These are phyloP conservation scores for Graphium sp. DNA, from an alignment of 2,329 filamentous ascomycete species.

Conservation along the genomic window DNA sequence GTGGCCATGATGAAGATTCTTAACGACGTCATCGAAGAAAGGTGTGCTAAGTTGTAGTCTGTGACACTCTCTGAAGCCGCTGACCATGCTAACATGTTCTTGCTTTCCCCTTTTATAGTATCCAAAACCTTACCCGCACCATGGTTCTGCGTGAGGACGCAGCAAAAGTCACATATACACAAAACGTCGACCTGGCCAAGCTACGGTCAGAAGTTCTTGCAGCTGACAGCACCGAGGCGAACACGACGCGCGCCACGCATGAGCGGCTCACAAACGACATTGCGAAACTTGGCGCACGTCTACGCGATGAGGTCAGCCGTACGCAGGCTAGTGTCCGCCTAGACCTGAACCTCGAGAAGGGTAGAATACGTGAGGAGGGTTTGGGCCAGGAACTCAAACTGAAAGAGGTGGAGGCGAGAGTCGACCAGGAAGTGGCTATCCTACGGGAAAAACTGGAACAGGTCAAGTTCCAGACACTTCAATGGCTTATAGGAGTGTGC, in stretches of 20 bases:
- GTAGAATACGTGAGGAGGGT: slow-evolving; percentile 86
- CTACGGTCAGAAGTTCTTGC: slow-evolving; percentile 86
- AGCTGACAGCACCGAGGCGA: slow-evolving; percentile 78
- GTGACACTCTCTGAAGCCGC: background rate
- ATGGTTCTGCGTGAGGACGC: slow-evolving; percentile 96
- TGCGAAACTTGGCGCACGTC: slow-evolving; percentile 74
- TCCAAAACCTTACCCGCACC: slow-evolving; percentile 90
- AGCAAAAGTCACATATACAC: slow-evolving; percentile 60
- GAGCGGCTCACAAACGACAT: slow-evolving; percentile 90
- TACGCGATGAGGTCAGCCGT: slow-evolving; percentile 85
- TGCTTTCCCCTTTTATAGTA: slow-evolving; percentile 33
- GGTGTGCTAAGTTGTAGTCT: slow-evolving; percentile 21
- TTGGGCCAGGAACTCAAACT: slow-evolving; percentile 95
- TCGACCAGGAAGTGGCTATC: slow-evolving; percentile 91
- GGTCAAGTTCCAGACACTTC: slow-evolving; percentile 94
- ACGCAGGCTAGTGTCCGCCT: slow-evolving; percentile 86
- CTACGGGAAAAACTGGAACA: slow-evolving; percentile 84
- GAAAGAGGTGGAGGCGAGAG: slow-evolving; percentile 96
- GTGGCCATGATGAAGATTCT: slow-evolving; percentile 98
- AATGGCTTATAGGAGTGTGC: slow-evolving; percentile 88
- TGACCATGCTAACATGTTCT: background rate
- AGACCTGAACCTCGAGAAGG: slow-evolving; percentile 93
- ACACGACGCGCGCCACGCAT: slow-evolving; percentile 75
- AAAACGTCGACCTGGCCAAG: slow-evolving; percentile 97
- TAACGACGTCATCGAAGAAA: slow-evolving; percentile 94